Evolutionary conservation across 495 filamentous ascomycete genomes (phyloP), one percentile per base, ranked within the genome.

Genomic region (Penicillium salamii): DNA sequence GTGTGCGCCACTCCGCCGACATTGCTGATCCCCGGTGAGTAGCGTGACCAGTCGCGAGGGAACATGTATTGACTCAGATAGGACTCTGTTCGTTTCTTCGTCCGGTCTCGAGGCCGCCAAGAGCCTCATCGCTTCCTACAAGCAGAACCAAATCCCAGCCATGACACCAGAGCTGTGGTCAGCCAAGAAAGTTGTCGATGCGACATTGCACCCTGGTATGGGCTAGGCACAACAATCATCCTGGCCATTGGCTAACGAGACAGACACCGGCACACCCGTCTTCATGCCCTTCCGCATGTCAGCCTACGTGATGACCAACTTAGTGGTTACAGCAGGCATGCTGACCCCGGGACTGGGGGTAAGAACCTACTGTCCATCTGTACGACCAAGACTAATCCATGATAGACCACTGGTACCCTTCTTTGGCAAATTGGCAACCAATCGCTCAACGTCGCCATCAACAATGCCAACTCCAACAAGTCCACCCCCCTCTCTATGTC

Each of bases 291-390:
- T 97, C 66, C 84, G 93, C 58, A 97, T 98, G 95, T 96, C 90
- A 36, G 89, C 83, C 76, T 97, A 95, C 66, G 89, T 95, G 44
- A 74, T 97, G 37, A 90, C 90, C 46, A 97, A 97, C 65, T 73
- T 98, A 59, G 78, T 97, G 37, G 92, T 97, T 43, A 98, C 93
- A n/a, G 95, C 85, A 3, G 93, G 95, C 60, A 98, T 97, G 95
- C 83, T 98, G 43, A 93, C 91, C 18, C 93, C 93, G 0, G 86
- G 87, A 46, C 57, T 61, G 3, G 46, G 68, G 68, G 53, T 52
- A 60, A 23, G n/a, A n/a, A 12, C 20, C 19, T 11, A 24, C 11
- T 20, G 39, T 34, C 37, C 26, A 20, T 50, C 42, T 23, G 18
- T 23, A 23, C 2, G 11, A 49, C 35, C 24, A 9, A 12, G 9